Conservation (phyloP, 495 filamentous ascomycete genomes). For the Geoglossum glabrum region DNA sequence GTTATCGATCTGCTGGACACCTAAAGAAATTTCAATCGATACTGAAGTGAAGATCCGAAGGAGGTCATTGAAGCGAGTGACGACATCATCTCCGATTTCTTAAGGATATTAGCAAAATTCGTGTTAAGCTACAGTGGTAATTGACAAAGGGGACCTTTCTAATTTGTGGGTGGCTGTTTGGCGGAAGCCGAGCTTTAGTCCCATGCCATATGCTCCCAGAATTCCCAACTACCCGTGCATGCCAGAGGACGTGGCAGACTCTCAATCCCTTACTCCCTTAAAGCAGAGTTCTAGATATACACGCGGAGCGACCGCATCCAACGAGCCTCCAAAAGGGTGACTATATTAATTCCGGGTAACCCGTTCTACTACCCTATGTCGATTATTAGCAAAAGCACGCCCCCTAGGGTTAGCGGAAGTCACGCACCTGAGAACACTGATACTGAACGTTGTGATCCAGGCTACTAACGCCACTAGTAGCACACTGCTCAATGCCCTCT, state of each 20-base stretch:
- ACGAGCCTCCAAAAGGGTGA: background rate
- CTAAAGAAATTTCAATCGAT: no score
- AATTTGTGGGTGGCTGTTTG: background rate
- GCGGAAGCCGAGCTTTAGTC: background rate
- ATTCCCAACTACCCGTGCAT: background rate
- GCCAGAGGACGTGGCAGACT: background rate
- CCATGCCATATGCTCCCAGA: background rate
- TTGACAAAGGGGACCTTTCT: background rate
- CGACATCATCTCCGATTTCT: background rate
- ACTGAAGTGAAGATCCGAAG: background rate
- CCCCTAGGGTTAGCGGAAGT: background rate
- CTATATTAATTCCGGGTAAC: background rate
- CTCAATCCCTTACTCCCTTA: background rate
- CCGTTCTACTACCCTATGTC: slow-evolving; percentile 2
- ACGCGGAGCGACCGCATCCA: background rate
- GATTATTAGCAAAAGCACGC: background rate
- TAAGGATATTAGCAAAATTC: background rate
- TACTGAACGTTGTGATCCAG: slow-evolving; percentile 76
- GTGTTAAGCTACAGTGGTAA: background rate
- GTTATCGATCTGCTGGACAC: no score
- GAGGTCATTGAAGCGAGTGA: background rate
- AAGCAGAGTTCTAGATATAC: background rate
- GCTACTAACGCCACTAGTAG: slow-evolving; percentile 66
- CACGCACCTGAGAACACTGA: slow-evolving; percentile 61
- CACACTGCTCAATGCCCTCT: slow-evolving; percentile 61